Percentiles rank a stretch among this genome's conserved stretches.
phyloP scores from a whole-genome alignment of 2,329 filamentous ascomycete genomes.

The Alternaria gaisen region DNA sequence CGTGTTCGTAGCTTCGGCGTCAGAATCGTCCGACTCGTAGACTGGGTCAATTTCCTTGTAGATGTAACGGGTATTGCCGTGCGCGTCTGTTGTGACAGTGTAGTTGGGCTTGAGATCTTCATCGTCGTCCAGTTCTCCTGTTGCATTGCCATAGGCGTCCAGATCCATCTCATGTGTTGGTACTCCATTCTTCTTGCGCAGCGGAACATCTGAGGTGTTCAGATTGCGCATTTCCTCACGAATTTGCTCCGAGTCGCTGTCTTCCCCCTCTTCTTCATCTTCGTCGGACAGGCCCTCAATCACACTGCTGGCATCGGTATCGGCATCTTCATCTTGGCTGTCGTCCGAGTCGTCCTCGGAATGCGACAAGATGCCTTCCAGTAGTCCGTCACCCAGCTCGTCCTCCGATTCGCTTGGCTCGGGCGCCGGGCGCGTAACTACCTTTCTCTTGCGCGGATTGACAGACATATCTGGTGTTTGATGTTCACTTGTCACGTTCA shows the following conservation, averaged over 20 bases:
- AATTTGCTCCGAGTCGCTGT: constrained; percentile 54
- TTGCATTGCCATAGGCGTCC: constrained; percentile 19
- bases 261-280: constrained; percentile 44
- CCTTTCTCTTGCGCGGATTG: constrained; percentile 62
- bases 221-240: constrained; percentile 56
- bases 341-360: constrained; percentile 52
- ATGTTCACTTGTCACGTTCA: constrained; percentile 12
- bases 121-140: constrained; percentile 42
- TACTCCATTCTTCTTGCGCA: constrained; percentile 26
- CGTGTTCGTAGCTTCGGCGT: constrained; percentile 83
- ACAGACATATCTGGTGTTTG: constrained; percentile 42
- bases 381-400: constrained; percentile 50
- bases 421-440: constrained; percentile 48
- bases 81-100: constrained; percentile 78
- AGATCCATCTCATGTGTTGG: constrained; percentile 28
- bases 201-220: constrained; percentile 45
- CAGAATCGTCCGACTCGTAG: constrained; percentile 95
- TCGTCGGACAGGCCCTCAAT: constrained; percentile 45
- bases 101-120: constrained; percentile 59
- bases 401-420: constrained; percentile 43
- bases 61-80: constrained; percentile 88
- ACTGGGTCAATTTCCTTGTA: constrained; percentile 94
- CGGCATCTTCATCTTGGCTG: constrained; percentile 32
- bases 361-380: constrained; percentile 55
- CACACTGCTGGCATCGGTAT: constrained; percentile 45